Percentiles rank a stretch among this genome's conserved stretches.
These are phyloP conservation scores for Ceratobasidium sp. DNA, from an alignment of 1,284 basidiomycete species.

Conservation along the genomic window DNA sequence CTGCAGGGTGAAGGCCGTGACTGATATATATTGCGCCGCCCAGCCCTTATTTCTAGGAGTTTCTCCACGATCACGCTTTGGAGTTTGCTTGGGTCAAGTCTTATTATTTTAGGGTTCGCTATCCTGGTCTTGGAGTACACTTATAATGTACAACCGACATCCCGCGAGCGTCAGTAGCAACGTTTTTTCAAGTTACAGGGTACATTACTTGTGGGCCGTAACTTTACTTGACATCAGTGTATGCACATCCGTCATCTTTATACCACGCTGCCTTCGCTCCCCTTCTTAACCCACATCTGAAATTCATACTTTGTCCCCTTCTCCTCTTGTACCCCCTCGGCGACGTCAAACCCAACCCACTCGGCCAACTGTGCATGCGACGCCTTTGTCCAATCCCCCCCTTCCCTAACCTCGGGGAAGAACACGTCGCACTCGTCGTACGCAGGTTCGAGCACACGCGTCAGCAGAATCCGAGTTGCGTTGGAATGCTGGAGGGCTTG, in stretches of 20 bases:
- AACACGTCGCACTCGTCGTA: constrained; percentile 89
- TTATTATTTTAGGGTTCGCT: constrained; percentile 35
- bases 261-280: background rate
- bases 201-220: background rate
- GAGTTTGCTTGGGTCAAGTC: constrained; percentile 27
- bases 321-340: constrained; percentile 79
- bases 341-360: constrained; percentile 85
- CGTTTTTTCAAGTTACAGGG: background rate
- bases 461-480: constrained; percentile 77
- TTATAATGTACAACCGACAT: constrained; percentile 5
- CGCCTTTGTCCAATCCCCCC: constrained; percentile 65
- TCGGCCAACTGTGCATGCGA: constrained; percentile 70
- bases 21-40: constrained; percentile 49
- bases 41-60: constrained; percentile 23
- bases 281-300: constrained; percentile 85
- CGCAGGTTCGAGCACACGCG: constrained; percentile 78
- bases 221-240: background rate
- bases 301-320: constrained; percentile 86
- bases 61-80: constrained; percentile 30
- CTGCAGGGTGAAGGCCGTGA: constrained; percentile 66
- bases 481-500: constrained; percentile 66
- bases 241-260: background rate
- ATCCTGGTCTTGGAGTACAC: constrained; percentile 34
- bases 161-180: background rate
- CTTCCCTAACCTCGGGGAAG: constrained; percentile 74